These are phyloP conservation scores for Solanum neorickii DNA, from an alignment of 257 asterid genomes.

Conservation along the genomic window DNA sequence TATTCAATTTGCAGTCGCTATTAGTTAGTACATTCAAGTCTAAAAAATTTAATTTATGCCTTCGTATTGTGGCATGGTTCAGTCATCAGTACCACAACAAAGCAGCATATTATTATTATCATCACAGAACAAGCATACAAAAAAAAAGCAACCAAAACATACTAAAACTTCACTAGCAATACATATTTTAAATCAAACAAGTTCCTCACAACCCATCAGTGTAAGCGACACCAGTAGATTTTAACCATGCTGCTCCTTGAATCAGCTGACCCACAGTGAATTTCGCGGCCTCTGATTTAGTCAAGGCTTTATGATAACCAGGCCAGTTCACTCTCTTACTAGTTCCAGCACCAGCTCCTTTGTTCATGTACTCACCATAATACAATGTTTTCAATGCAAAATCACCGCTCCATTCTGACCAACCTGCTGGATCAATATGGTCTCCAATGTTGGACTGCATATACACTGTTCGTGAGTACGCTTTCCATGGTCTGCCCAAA, in stretches of 20 bases:
- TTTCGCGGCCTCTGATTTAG: not conserved
- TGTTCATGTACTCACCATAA: constrained; percentile 15
- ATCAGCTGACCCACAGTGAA: constrained; percentile 5
- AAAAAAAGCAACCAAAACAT: not conserved
- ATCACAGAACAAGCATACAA: not conserved
- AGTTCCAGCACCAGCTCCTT: constrained; percentile 10
- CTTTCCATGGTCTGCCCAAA: constrained; percentile 23
- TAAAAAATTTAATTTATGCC: not conserved
- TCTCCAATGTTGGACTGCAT: constrained; percentile 8
- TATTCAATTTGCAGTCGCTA: not conserved
- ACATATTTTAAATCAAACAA: not conserved
- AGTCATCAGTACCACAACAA: not conserved
- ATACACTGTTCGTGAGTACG: constrained; percentile 6
- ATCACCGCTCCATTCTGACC: constrained; percentile 7
- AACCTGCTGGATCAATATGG: constrained; percentile 11
- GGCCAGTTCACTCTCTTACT: constrained; percentile 8
- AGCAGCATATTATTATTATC: not conserved
- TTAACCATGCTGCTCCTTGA: constrained; percentile 13
- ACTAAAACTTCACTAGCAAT: not conserved
- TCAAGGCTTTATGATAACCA: not conserved
- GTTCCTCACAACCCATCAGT: constrained; percentile 1
- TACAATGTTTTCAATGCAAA: constrained; percentile 4
- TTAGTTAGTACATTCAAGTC: not conserved
- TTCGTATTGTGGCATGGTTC: not conserved
- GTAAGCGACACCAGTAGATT: constrained; percentile 4